These are phyloP conservation scores for Rusavskia elegans DNA, from an alignment of 495 filamentous ascomycete genomes.

Conservation along the genomic window DNA sequence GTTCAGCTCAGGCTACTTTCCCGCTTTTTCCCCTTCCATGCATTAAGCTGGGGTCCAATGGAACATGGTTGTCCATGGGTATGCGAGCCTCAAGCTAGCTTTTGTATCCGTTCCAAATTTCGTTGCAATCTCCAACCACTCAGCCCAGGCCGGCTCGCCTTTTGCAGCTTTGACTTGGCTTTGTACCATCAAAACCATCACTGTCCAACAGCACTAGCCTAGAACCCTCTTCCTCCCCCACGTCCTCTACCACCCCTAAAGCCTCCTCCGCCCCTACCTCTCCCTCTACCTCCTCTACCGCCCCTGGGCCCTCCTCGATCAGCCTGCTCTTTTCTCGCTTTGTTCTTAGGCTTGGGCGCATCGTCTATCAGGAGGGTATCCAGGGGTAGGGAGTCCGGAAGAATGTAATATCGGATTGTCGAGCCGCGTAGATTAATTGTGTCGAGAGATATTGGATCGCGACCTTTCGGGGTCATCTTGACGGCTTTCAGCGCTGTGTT, in stretches of 20 bases:
- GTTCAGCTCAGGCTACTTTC: no score
- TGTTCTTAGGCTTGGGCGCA: conserved; percentile 96
- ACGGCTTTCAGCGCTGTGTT: conserved; percentile 87
- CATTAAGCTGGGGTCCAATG: no score
- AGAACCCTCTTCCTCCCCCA: conserved; percentile 50
- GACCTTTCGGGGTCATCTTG: conserved; percentile 81
- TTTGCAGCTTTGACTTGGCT: background rate
- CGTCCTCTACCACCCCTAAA: conserved; percentile 42
- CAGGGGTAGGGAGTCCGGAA: conserved; percentile 84
- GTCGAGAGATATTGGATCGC: conserved; percentile 73
- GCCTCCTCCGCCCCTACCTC: conserved; percentile 30
- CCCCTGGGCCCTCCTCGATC: conserved; percentile 44
- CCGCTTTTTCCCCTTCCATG: no score
- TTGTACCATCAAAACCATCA: background rate
- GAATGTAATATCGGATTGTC: conserved; percentile 84
- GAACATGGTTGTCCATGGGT: no score
- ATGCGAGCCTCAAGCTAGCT: background rate
- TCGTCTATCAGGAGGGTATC: conserved; percentile 93
- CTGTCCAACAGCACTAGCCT: conserved; percentile 4
- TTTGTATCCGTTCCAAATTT: background rate
- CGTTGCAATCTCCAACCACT: background rate
- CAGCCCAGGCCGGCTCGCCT: conserved; percentile 24
- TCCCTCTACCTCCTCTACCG: conserved; percentile 38
- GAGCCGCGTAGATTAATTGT: conserved; percentile 94
- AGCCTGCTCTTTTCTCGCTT: conserved; percentile 79